A percentile compares a stretch with the other conserved stretches of the same genome.
Conservation (phyloP, 2,329 filamentous ascomycete genomes). For the Pyrenochaeta sp. region DNA sequence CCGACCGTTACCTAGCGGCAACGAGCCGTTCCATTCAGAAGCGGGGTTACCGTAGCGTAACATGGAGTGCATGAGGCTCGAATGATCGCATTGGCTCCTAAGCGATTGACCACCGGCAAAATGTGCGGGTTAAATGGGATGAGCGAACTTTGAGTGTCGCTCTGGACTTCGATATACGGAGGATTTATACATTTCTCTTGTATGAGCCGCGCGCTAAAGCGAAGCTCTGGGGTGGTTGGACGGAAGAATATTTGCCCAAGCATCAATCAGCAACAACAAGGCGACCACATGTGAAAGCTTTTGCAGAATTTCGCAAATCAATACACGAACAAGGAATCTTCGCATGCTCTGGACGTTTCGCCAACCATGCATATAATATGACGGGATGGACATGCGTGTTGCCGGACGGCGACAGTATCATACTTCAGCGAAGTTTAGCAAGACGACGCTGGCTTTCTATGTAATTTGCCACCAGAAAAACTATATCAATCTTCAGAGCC, state of each 20-base stretch:
- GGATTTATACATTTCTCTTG: conserved; percentile 10
- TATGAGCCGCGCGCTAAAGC: conserved; percentile 1
- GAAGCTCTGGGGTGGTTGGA: conserved; percentile 14
- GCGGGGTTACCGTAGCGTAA: conserved; percentile 16
- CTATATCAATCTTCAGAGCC: background rate
- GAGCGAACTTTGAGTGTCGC: conserved; percentile 1
- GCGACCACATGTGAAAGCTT: conserved; percentile 5
- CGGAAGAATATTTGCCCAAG: conserved; percentile 9
- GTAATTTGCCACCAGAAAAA: background rate
- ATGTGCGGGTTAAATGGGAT: conserved; percentile 1
- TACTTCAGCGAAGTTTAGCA: background rate
- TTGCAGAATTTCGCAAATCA: background rate
- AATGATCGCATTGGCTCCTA: conserved; percentile 5
- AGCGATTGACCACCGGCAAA: conserved; percentile 11
- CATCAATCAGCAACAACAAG: conserved; percentile 6
- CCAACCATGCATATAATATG: background rate
- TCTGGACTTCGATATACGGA: conserved; percentile 6
- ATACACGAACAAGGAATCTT: background rate
- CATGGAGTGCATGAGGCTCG: conserved; percentile 6
- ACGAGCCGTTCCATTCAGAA: conserved; percentile 49
- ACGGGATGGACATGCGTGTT: background rate
- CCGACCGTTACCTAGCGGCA: conserved; percentile 61
- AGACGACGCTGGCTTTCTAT: background rate
- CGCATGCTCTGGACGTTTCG: background rate
- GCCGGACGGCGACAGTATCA: background rate